These are phyloP conservation scores for Plasmopara muralis DNA, from an alignment of 352 stramenopile genomes.

Conservation along the genomic window DNA sequence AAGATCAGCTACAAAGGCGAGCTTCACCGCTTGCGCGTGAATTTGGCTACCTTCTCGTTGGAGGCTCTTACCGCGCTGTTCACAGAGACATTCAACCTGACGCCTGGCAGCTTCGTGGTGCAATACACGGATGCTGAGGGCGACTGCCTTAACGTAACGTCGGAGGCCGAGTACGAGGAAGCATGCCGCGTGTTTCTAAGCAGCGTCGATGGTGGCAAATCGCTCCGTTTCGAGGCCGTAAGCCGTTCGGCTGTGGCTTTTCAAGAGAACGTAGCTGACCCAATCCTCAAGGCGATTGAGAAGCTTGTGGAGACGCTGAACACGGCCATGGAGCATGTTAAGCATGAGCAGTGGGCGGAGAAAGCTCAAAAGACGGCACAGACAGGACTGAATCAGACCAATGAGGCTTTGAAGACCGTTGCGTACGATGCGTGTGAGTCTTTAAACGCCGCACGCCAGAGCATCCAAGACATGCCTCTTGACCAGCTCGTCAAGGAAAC, in stretches of 20 bases:
- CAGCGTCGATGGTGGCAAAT: conserved; percentile 28
- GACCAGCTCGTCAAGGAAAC: conserved; percentile 79
- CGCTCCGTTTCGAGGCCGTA: conserved; percentile 65
- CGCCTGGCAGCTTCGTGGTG: conserved; percentile 44
- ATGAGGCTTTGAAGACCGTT: conserved; percentile 52
- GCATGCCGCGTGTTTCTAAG: conserved; percentile 53
- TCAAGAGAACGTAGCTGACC: conserved; percentile 74
- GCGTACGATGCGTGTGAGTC: conserved; percentile 53
- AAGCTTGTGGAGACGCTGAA: conserved; percentile 76
- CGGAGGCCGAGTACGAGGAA: conserved; percentile 58
- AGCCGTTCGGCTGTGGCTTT: conserved; percentile 53
- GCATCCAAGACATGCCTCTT: conserved; percentile 78
- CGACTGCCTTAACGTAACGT: conserved; percentile 65
- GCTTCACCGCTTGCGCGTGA: conserved; percentile 70
- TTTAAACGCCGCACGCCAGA: conserved; percentile 38
- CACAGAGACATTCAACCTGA: conserved; percentile 49
- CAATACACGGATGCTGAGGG: conserved; percentile 80
- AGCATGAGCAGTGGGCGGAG: conserved; percentile 71
- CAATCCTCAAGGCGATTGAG: conserved; percentile 75
- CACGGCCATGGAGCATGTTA: conserved; percentile 74
- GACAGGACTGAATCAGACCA: conserved; percentile 49
- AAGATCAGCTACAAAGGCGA: conserved; percentile 83
- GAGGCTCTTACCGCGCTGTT: conserved; percentile 49
- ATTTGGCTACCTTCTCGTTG: conserved; percentile 48
- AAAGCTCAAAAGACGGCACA: conserved; percentile 45